These are phyloP conservation scores for Starmerella apis DNA, from an alignment of 805 yeast genomes.

Conservation along the genomic window DNA sequence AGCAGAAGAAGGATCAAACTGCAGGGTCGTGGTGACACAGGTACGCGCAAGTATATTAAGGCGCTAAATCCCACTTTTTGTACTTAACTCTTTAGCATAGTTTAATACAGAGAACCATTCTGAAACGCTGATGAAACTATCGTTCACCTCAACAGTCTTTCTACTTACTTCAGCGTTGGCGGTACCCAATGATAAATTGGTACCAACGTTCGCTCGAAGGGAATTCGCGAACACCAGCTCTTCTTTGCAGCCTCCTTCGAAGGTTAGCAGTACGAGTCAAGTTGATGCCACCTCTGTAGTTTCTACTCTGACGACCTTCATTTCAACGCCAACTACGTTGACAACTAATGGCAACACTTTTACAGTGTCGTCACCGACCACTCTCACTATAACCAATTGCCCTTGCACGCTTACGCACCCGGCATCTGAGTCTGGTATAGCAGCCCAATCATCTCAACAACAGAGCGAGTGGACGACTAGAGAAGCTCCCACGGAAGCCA, in stretches of 20 bases:
- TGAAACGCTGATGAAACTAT: background rate
- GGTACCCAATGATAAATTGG: background rate
- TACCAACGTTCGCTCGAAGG: background rate
- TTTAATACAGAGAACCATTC: background rate
- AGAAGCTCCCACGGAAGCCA: background rate
- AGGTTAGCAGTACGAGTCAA: background rate
- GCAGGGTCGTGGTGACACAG: background rate
- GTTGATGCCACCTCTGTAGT: background rate
- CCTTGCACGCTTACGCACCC: conserved; percentile 18
- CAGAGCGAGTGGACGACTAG: no score
- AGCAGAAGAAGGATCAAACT: background rate
- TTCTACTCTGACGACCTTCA: conserved; percentile 29
- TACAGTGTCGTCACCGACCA: conserved; percentile 62
- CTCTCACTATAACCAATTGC: conserved; percentile 50
- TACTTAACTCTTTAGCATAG: background rate
- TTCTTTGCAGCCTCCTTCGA: background rate
- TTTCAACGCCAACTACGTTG: conserved; percentile 56
- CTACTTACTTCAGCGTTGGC: background rate
- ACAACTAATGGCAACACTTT: conserved; percentile 51
- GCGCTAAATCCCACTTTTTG: background rate
- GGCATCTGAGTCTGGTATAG: background rate
- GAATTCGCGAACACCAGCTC: background rate
- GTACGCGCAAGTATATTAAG: background rate
- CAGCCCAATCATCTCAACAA: no score
- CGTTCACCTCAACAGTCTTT: background rate